Evolutionary conservation across 2,329 filamentous ascomycete species (phyloP).

Genomic region (Mariannaea elegans): DNA sequence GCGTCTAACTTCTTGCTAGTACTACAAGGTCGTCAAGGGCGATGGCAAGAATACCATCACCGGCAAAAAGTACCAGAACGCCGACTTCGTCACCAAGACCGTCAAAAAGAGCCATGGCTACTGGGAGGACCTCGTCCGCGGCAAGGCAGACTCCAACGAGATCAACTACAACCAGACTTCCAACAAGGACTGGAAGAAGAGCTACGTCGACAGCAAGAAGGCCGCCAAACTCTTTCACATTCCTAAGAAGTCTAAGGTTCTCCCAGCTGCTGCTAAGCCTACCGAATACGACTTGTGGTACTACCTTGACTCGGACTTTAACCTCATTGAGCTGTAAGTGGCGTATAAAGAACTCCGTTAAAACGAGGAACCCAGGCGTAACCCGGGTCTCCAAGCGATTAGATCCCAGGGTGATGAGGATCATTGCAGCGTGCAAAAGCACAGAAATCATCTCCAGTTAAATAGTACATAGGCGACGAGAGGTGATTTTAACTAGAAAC

Average conservation of each 20-base stretch:
- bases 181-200: constrained; percentile 40
- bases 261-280: constrained; percentile 43
- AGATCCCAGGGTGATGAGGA: too few relatives aligned
- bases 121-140: constrained; percentile 51
- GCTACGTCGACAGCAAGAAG: constrained; percentile 45
- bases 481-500: too few relatives aligned
- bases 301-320: constrained; percentile 46
- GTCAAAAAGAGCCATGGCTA: constrained; percentile 49
- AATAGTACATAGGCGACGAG: too few relatives aligned
- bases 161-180: constrained; percentile 54
- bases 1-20: constrained; percentile 33
- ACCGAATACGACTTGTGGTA: constrained; percentile 49
- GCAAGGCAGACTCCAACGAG: constrained; percentile 46
- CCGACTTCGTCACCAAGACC: constrained; percentile 42
- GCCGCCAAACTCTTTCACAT: constrained; percentile 44
- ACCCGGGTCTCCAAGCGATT: too few relatives aligned
- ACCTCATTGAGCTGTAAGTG: constrained; percentile 40
- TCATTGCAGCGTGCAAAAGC: too few relatives aligned
- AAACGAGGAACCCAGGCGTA: too few relatives aligned
- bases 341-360: too few relatives aligned
- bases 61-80: constrained; percentile 48
- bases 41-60: constrained; percentile 48
- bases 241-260: constrained; percentile 41
- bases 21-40: constrained; percentile 52
- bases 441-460: too few relatives aligned